Base-by-base conservation (phyloP, 1,284 basidiomycete species). In the Melampsora larici-populina region DNA sequence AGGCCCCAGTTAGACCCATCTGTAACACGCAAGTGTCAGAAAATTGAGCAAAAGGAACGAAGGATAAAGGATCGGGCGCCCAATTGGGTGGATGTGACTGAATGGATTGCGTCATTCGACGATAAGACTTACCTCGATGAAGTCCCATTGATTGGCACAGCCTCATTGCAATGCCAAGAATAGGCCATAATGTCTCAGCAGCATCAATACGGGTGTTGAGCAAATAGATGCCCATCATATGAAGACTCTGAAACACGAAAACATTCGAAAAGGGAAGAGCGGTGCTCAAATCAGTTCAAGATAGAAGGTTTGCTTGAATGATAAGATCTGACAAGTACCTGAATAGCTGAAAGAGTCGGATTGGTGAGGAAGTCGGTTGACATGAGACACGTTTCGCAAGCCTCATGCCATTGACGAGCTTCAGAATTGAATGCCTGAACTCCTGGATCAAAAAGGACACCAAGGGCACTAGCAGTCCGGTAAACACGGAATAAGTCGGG, bases 1-100 rank as follows among this genome's bases (percentile, higher is more conserved):
- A 75, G 31, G 26, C 73, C 73, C 73, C 73, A 75, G 58, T 75
- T 75, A 55, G 73, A 75, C 24, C 73, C 73, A 55, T 75, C 73
- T 75, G 49, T 26, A 33, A 43, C 43, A 43, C 8, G 13, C 13
- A 43, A 43, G 43, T 43, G 43, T 55, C 51, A 3, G 60, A 17
- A 55, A 55, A 43, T 58, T 24, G 46, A 26, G 66, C 18, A 43
- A n/a, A 68, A 48, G n/a, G 36, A 26, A 36, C 2, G 43, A 48
- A 13, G n/a, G 40, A 68, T 68, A 21, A 31, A 62, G 8, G 24
- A 26, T 26, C 63, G 43, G 29, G 13, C 13, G 43, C 43, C 15
- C 43, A 43, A 15, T 43, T 43, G 43, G 43, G 13, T 2, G 43
- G 43, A 43, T 43, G 11, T 13, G 2, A 43, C 43, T 43, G 43